Conservation (phyloP, 2,329 filamentous ascomycete species). For the Triangularia setosa region DNA sequence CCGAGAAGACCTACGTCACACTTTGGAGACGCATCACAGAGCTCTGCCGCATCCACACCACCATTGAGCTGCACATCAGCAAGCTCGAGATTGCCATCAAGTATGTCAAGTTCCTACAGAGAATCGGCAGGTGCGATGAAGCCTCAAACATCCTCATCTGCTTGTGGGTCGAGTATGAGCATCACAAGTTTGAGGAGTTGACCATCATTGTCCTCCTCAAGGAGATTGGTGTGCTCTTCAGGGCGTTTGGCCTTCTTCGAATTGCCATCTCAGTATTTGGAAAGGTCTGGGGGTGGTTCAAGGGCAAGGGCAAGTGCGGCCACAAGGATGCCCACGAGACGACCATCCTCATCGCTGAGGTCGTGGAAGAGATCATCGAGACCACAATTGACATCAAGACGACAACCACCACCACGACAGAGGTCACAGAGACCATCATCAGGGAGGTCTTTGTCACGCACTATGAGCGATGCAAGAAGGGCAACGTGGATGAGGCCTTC, state of each 20-base stretch:
- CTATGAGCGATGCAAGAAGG: slow-evolving; percentile 34
- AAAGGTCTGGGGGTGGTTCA: slow-evolving; percentile 39
- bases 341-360: slow-evolving; percentile 36
- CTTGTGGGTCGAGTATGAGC: slow-evolving; percentile 40
- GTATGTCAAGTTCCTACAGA: slow-evolving; percentile 35
- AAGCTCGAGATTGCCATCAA: slow-evolving; percentile 38
- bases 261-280: slow-evolving; percentile 35
- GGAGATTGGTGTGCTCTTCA: slow-evolving; percentile 34
- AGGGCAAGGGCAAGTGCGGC: slow-evolving; percentile 31
- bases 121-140: slow-evolving; percentile 33
- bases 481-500: slow-evolving; percentile 32
- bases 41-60: slow-evolving; percentile 29
- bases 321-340: slow-evolving; percentile 34
- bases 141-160: slow-evolving; percentile 38
- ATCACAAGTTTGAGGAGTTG: slow-evolving; percentile 32
- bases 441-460: slow-evolving; percentile 36
- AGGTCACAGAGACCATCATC: slow-evolving; percentile 33
- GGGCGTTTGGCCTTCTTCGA: slow-evolving; percentile 32
- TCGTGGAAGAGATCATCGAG: slow-evolving; percentile 37
- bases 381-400: slow-evolving; percentile 33
- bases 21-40: slow-evolving; percentile 39
- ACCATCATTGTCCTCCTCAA: slow-evolving; percentile 34
- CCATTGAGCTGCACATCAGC: slow-evolving; percentile 33
- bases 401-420: slow-evolving; percentile 33
- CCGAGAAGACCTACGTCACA: slow-evolving; percentile 38